phyloP scores from a whole-genome alignment of 305 asterid genomes.

The Rubia balearica region DNA sequence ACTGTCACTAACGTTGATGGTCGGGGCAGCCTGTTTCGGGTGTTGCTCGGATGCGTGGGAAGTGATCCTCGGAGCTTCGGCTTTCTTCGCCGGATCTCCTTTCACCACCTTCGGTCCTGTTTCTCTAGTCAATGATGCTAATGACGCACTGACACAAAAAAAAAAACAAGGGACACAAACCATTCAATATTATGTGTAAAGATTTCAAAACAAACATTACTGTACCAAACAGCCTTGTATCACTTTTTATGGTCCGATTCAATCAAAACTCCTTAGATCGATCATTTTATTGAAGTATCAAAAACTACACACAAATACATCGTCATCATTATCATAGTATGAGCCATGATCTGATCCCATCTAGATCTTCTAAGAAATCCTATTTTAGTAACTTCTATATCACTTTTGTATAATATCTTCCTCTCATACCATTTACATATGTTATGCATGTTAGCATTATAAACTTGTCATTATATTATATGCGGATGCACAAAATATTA shows the following conservation, averaged over 20 bases:
- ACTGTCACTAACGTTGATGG: constrained; percentile 53
- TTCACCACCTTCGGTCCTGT: constrained; percentile 87
- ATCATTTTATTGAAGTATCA: background rate
- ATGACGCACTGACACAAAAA: constrained; percentile 48
- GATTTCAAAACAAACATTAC: background rate
- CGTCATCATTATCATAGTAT: too few relatives aligned
- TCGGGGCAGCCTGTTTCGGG: constrained; percentile 24
- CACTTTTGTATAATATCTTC: background rate
- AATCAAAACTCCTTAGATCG: background rate
- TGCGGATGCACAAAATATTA: too few relatives aligned
- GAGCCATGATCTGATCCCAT: background rate
- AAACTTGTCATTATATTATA: too few relatives aligned
- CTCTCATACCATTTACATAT: too few relatives aligned
- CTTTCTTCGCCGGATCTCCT: constrained; percentile 65
- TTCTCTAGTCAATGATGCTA: constrained; percentile 86
- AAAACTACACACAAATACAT: too few relatives aligned
- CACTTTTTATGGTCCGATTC: too few relatives aligned
- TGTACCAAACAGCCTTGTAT: background rate
- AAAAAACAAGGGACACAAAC: background rate
- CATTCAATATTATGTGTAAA: background rate
- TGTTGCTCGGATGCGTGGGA: constrained; percentile 34
- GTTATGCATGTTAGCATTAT: too few relatives aligned
- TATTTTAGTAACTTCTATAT: too few relatives aligned
- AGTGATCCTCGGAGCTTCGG: constrained; percentile 49
- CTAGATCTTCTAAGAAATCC: background rate